Percentiles rank a stretch among this genome's conserved stretches.
phyloP scores from a whole-genome alignment of 495 filamentous ascomycete species.

The Xylaria venustula region DNA sequence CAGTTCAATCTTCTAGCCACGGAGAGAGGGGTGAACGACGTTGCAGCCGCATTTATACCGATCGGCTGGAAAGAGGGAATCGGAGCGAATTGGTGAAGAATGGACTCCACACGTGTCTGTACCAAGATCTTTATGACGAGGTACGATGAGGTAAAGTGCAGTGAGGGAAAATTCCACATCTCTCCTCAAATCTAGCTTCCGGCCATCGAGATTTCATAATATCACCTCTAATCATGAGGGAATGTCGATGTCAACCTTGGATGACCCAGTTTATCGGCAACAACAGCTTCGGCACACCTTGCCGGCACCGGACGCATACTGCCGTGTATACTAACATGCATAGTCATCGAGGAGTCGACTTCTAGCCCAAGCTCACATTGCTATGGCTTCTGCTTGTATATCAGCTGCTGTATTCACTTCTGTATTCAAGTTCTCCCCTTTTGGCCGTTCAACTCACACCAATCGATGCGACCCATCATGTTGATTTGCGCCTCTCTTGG shows the following conservation, averaged over 20 bases:
- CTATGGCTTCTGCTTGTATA: not conserved
- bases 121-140: not conserved
- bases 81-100: slow-evolving; percentile 25
- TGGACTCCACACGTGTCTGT: no score
- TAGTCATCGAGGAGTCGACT: not conserved
- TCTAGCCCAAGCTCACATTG: not conserved
- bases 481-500: no score
- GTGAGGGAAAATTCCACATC: no score
- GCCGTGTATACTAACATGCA: no score
- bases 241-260: not conserved
- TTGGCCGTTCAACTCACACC: not conserved
- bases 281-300: not conserved
- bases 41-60: slow-evolving; percentile 87
- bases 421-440: not conserved
- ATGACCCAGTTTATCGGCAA: not conserved
- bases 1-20: slow-evolving; percentile 87
- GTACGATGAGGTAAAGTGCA: not conserved
- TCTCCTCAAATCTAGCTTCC: not conserved
- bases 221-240: no score
- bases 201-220: no score
- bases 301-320: not conserved
- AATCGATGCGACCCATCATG: not conserved
- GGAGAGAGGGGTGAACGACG: slow-evolving; percentile 72
- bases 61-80: slow-evolving; percentile 70
- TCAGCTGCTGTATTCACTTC: not conserved